Evolutionary conservation across 768 basidiomycete species (phyloP).

Genomic region (Hebeloma cylindrosporum): DNA sequence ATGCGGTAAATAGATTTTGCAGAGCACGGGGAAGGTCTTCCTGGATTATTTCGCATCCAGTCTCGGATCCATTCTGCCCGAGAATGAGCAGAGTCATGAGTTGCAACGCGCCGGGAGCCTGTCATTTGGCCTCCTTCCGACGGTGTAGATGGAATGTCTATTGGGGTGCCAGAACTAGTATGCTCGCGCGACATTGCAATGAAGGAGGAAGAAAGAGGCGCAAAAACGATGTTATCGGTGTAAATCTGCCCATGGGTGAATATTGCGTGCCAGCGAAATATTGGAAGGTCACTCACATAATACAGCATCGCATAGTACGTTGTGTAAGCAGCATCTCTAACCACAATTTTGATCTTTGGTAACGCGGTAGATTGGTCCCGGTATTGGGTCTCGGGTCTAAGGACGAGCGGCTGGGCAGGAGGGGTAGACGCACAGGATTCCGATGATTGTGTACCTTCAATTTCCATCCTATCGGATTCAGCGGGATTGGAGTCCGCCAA

Average conservation of each 20-base stretch:
- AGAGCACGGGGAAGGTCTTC: conserved; percentile 67
- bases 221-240: conserved; percentile 81
- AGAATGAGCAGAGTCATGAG: conserved; percentile 27
- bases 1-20: conserved; percentile 84
- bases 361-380: background rate
- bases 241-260: conserved; percentile 56
- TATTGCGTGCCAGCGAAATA: background rate
- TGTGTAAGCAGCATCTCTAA: conserved; percentile 50
- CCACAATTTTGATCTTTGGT: conserved; percentile 36
- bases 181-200: conserved; percentile 25
- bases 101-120: conserved; percentile 17
- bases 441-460: conserved; percentile 12
- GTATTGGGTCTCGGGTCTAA: background rate
- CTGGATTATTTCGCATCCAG: conserved; percentile 63
- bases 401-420: conserved; percentile 1
- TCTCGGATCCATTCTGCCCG: conserved; percentile 69
- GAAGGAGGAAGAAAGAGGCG: conserved; percentile 78
- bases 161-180: conserved; percentile 24
- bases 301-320: conserved; percentile 58
- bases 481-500: conserved; percentile 16
- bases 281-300: conserved; percentile 54
- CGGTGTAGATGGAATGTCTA: conserved; percentile 26
- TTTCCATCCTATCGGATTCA: conserved; percentile 18
- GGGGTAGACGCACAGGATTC: conserved; percentile 6
- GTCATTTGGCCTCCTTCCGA: conserved; percentile 30